Conservation (phyloP, 1,284 basidiomycete genomes). For the Phellopilus nigrolimitatus region DNA sequence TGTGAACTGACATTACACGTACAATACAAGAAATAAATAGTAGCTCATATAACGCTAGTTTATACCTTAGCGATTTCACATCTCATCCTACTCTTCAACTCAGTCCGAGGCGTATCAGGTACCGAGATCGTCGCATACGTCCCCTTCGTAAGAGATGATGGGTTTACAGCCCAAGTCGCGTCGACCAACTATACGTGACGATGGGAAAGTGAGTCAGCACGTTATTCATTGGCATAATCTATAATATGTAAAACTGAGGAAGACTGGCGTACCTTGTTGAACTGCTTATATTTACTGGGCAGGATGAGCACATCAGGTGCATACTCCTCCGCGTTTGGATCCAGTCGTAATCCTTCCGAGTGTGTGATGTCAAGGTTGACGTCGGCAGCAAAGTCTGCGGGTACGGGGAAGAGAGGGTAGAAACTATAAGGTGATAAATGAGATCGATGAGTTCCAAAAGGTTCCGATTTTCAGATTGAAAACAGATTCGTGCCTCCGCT, state of each 20-base stretch:
- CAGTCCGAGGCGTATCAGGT: constrained; percentile 7
- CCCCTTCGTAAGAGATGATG: constrained; percentile 60
- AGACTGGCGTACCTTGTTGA: constrained; percentile 58
- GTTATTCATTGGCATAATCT: neutral
- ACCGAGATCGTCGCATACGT: constrained; percentile 43
- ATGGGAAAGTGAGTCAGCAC: no score
- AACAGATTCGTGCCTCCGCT: constrained; percentile 61
- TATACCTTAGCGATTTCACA: constrained; percentile 18
- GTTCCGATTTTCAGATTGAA: neutral
- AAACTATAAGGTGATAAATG: constrained; percentile 59
- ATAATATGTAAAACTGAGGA: neutral
- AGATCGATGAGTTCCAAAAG: neutral
- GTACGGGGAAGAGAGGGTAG: constrained; percentile 92
- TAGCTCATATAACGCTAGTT: neutral
- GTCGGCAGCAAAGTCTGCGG: constrained; percentile 66
- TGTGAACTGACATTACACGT: no score
- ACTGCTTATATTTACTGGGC: constrained; percentile 82
- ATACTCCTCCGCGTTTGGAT: constrained; percentile 36
- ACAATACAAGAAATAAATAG: neutral
- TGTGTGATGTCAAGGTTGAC: constrained; percentile 88
- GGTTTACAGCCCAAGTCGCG: constrained; percentile 64
- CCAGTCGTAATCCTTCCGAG: constrained; percentile 45
- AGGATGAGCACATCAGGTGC: constrained; percentile 82
- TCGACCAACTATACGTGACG: constrained; percentile 54
- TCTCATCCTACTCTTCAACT: constrained; percentile 5